Conservation (phyloP, 176 grass and related monocot genomes). For the Triticum turgidum region DNA sequence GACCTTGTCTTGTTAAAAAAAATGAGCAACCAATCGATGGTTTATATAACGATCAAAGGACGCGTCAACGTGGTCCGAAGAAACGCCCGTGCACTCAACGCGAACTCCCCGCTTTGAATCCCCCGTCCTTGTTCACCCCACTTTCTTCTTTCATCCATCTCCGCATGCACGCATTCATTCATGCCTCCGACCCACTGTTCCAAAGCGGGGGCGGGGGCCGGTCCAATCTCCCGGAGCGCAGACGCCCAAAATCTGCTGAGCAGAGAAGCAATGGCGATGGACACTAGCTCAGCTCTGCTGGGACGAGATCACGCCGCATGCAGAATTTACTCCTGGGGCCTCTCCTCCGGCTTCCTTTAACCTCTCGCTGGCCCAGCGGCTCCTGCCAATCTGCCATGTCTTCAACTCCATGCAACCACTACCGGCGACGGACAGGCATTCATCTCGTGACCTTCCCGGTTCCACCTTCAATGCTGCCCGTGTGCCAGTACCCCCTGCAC, state of each 20-base stretch:
- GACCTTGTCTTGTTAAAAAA: no score
- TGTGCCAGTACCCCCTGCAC: neutral
- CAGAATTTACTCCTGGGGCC: conserved; percentile 1
- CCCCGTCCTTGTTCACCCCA: neutral
- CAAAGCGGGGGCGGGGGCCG: neutral
- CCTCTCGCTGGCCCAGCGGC: neutral
- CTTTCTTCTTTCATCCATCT: no score
- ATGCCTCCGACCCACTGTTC: neutral
- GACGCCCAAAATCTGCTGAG: neutral
- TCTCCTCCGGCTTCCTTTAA: neutral
- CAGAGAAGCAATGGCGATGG: neutral
- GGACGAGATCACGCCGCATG: neutral
- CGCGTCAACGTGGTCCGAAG: neutral
- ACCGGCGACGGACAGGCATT: neutral
- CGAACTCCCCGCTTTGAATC: neutral
- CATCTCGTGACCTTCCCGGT: neutral
- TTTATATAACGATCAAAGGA: no score
- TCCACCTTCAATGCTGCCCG: conserved; percentile 3
- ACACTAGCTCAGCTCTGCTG: conserved; percentile 17
- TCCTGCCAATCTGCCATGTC: conserved; percentile 2
- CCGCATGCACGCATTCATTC: neutral
- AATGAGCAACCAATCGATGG: no score
- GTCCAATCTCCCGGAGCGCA: neutral
- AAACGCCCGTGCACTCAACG: neutral
- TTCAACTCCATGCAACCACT: conserved; percentile 39